Evolutionary conservation across 768 basidiomycete genomes (phyloP), one percentile per base, ranked within the genome.

Genomic region (Chiua virens): DNA sequence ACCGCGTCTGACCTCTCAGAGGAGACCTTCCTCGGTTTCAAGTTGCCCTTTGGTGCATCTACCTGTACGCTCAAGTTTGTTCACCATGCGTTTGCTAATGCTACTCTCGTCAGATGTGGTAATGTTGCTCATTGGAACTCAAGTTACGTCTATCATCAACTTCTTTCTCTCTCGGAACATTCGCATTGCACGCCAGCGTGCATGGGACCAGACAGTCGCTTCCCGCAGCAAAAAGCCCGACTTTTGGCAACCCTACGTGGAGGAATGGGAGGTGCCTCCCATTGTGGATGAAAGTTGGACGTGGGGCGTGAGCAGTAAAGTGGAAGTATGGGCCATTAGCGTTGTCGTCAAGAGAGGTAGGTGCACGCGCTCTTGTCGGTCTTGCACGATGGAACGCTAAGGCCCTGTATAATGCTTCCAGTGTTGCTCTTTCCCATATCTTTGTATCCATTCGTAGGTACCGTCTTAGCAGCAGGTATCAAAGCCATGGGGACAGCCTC

Each of bases 111-210:
- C 57, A 92, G 90, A 92, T 66, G 88, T 89, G 14, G 80, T 89
- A 0, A 64, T 89, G 14, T 73, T 92, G 46, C 78, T 93, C 48
- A 63, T 94, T 5, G 84, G 87, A 10, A 74, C 81, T 1, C 92
- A 95, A 71, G 64, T 89, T 30, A 88, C 89, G 0, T 70, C 71
- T 18, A 86, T 98, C 49, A 76, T 96, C 44, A 77, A 75, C n/a
- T n/a, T n/a, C 74, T 95, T 95, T 72, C 79, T 98, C 45, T 78
- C 84, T 25, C 82, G 82, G 41, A 95, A 96, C 68, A 83, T 96
- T 42, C 80, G 83, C 23, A 79, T 93, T 39, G 90, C 92, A 0
- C 80, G 86, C 2, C 81, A 82, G 47, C 79, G 87, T 11, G 92
- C 82, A 11, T 91, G 85, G 81, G 85, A 81, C 18, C 86, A 94